A percentile compares a stretch with the other conserved stretches of the same genome.
Conservation (phyloP, 768 basidiomycete species). For the Piloderma croceum region DNA sequence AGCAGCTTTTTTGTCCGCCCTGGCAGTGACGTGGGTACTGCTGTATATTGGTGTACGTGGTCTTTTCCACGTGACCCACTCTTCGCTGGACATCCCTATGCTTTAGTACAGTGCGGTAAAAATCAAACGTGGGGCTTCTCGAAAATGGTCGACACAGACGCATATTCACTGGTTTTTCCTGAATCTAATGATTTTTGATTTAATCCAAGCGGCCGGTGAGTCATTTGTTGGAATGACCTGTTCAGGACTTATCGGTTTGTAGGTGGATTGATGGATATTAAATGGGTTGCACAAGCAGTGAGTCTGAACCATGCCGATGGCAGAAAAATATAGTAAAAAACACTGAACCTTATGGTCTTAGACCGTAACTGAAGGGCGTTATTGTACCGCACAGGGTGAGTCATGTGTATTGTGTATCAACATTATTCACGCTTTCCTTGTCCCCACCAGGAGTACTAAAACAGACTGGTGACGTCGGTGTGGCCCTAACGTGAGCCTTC, state of each 20-base stretch:
- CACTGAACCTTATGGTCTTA: slow-evolving; percentile 7
- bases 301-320: no score
- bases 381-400: slow-evolving; percentile 33
- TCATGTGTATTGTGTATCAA: not conserved
- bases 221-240: not conserved
- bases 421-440: not conserved
- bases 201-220: slow-evolving; percentile 30
- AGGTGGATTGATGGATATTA: slow-evolving; percentile 35
- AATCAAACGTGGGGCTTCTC: slow-evolving; percentile 18
- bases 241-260: not conserved
- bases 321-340: no score
- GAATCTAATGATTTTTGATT: slow-evolving; percentile 25
- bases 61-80: not conserved
- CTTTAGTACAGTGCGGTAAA: slow-evolving; percentile 24
- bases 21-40: slow-evolving; percentile 23
- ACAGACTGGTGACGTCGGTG: slow-evolving; percentile 37
- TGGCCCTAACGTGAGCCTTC: slow-evolving; percentile 29
- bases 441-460: slow-evolving; percentile 27
- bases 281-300: slow-evolving; percentile 30
- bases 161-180: slow-evolving; percentile 31
- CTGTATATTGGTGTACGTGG: slow-evolving; percentile 24
- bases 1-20: slow-evolving; percentile 23
- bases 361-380: slow-evolving; percentile 24
- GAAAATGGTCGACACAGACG: slow-evolving; percentile 26
- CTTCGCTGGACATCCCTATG: not conserved